Evolutionary conservation across 139 green algal species (phyloP).

Genomic region (Desmodesmus armatus): DNA sequence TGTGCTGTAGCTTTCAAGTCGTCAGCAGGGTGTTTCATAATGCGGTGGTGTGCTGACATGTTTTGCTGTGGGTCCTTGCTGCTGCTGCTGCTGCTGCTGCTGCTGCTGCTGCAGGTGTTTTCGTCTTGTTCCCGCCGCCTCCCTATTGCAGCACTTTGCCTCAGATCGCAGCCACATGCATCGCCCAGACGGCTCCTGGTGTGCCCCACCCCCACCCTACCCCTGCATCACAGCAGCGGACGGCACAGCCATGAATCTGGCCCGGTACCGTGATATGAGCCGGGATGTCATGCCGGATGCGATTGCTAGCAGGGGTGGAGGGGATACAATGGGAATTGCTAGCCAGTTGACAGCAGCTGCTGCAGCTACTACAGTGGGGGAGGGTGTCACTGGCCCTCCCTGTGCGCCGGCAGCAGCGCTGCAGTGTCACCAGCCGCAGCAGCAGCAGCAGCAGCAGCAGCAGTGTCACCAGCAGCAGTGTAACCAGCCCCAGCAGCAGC

Average conservation of each 20-base stretch:
- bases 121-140: conserved; percentile 43
- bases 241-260: conserved; percentile 47
- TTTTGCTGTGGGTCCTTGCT: neutral
- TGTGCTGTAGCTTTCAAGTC: no score
- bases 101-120: conserved; percentile 46
- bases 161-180: conserved; percentile 67
- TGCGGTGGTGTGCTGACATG: no score
- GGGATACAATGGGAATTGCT: neutral
- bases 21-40: no score
- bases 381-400: neutral
- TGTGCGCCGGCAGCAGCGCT: neutral
- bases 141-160: conserved; percentile 54
- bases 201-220: conserved; percentile 55
- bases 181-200: conserved; percentile 38
- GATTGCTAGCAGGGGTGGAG: neutral
- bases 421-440: conserved; percentile 50
- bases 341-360: neutral
- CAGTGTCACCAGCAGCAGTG: no score
- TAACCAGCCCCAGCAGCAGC: no score
- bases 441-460: no score
- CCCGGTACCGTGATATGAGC: neutral
- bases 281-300: neutral
- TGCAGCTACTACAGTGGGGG: neutral
- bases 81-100: neutral
- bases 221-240: conserved; percentile 46